phyloP scores from a whole-genome alignment of 495 filamentous ascomycete genomes.

The Lasiosphaeriaceae sp. region DNA sequence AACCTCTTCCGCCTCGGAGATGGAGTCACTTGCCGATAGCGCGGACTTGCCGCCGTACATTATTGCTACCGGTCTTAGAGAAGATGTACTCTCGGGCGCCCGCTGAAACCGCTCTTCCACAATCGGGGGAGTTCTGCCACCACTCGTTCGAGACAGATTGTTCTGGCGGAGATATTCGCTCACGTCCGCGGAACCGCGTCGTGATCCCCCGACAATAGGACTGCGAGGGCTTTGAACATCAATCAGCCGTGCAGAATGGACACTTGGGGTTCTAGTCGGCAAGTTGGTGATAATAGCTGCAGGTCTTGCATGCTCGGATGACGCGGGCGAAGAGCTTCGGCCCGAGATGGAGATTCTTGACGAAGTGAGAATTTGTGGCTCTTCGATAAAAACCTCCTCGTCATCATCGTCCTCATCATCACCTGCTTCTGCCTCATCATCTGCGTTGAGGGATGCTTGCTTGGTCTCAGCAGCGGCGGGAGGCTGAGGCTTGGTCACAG shows the following conservation, averaged over 20 bases:
- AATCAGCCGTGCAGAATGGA: conserved; percentile 50
- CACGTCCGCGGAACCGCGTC: conserved; percentile 38
- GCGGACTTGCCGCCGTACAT: conserved; percentile 17
- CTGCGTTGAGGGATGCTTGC: neutral
- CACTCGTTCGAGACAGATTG: conserved; percentile 31
- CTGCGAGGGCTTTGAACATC: conserved; percentile 49
- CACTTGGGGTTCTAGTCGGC: conserved; percentile 44
- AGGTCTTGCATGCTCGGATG: conserved; percentile 37
- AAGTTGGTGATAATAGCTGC: conserved; percentile 34
- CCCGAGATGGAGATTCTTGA: conserved; percentile 53
- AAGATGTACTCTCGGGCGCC: conserved; percentile 15
- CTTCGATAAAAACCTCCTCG: conserved; percentile 44
- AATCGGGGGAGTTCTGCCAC: conserved; percentile 38
- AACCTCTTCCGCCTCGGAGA: conserved; percentile 33
- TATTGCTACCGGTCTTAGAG: conserved; percentile 13
- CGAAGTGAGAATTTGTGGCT: conserved; percentile 51
- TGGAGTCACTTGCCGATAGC: conserved; percentile 25
- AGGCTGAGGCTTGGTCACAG: neutral
- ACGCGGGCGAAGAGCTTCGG: conserved; percentile 36
- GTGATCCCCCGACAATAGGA: conserved; percentile 33
- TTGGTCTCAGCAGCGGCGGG: neutral
- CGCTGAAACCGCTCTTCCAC: conserved; percentile 29
- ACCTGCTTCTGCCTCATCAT: conserved; percentile 14
- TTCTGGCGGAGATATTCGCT: conserved; percentile 31
- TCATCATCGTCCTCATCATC: conserved; percentile 33